These are phyloP conservation scores for Aureobasidium sp. DNA, from an alignment of 2,329 filamentous ascomycete genomes.

Conservation along the genomic window DNA sequence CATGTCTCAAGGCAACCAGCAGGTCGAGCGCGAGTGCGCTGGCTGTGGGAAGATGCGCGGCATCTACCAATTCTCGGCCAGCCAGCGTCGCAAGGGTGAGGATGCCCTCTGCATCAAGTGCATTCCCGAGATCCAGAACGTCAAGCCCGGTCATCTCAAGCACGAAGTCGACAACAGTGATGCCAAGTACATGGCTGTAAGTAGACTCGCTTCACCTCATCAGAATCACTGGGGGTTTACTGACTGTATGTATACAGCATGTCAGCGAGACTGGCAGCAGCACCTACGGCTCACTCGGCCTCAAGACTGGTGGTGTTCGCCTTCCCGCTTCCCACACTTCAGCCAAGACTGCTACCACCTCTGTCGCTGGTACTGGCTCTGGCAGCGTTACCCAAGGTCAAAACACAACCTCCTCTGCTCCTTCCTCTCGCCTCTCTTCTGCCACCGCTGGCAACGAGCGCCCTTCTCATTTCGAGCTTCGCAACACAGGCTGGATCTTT, in stretches of 20 bases:
- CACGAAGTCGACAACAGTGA: neutral
- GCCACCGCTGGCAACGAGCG: neutral
- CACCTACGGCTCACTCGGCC: neutral
- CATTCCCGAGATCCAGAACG: neutral
- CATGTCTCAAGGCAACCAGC: neutral
- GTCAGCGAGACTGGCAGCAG: neutral
- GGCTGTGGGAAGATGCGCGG: neutral
- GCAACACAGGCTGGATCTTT: neutral
- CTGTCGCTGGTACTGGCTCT: neutral
- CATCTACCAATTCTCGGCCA: neutral
- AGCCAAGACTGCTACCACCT: neutral
- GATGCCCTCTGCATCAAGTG: neutral
- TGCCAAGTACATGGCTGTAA: neutral
- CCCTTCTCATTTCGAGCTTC: neutral
- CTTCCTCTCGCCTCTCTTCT: neutral
- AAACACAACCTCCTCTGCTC: neutral
- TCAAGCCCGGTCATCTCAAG: neutral
- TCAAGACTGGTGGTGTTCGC: neutral
- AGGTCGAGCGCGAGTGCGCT: neutral
- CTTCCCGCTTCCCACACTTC: neutral
- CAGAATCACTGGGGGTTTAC: neutral
- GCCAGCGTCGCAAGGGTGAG: neutral
- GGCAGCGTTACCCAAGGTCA: too few relatives aligned
- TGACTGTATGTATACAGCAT: neutral
- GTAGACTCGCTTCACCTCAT: neutral